Conservation (phyloP, 331 rosid species). For the Erythrophleum ivorense region DNA sequence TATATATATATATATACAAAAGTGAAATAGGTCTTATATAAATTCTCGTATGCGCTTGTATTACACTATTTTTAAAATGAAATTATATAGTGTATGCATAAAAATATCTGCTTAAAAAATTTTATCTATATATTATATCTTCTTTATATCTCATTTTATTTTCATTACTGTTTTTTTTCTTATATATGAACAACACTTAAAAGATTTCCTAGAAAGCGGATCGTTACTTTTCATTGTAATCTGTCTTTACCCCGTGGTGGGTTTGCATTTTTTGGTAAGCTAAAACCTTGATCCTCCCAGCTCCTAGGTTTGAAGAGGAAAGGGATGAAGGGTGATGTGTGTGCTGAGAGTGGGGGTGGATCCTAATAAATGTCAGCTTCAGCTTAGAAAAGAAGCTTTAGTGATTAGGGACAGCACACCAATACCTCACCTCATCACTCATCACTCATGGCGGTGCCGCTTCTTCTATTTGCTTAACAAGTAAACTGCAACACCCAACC, state of each 20-base stretch:
- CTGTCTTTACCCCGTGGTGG: not conserved
- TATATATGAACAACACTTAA: not conserved
- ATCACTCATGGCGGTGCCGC: slow-evolving; percentile 44
- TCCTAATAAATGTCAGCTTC: not conserved
- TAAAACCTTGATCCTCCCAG: not conserved
- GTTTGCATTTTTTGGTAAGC: too few species aligned
- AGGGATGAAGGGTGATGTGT: not conserved
- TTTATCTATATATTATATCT: too few species aligned
- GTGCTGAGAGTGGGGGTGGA: not conserved
- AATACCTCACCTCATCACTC: slow-evolving; percentile 24
- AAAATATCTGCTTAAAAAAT: too few species aligned
- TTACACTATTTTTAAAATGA: too few species aligned
- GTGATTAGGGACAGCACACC: slow-evolving; percentile 19
- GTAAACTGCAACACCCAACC: slow-evolving; percentile 33
- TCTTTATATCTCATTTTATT: too few species aligned
- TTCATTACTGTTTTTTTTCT: not conserved
- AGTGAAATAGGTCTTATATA: too few species aligned
- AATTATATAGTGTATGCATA: too few species aligned
- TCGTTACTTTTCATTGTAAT: not conserved
- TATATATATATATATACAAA: too few species aligned
- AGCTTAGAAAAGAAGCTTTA: slow-evolving; percentile 31
- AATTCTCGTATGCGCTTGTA: too few species aligned
- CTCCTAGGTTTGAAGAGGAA: not conserved
- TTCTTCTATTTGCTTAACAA: slow-evolving; percentile 30
- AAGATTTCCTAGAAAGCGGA: not conserved